Evolutionary conservation across 352 stramenopile genomes (phyloP), one percentile per base, ranked within the genome.

Genomic region (Phytophthora gonapodyides): DNA sequence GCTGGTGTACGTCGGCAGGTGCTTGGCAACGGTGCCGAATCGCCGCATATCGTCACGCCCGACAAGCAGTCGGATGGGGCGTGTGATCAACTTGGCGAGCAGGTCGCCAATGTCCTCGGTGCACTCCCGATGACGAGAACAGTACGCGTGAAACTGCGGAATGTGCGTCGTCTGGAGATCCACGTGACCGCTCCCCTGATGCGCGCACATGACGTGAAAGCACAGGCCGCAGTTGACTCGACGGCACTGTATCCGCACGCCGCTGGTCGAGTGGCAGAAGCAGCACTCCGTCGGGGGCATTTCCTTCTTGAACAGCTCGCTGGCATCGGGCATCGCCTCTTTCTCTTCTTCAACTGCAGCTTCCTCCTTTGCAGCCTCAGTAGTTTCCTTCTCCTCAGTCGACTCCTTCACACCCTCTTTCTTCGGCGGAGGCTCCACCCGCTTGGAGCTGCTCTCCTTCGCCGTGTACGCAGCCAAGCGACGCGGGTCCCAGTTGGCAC

Each of bases 131-230:
- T 94, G 85, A 5, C 83, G 85, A n/a, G 76, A 69, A 30, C 85
- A 94, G 55, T 89, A 94, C 19, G 73, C 81, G 47, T 89, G 79
- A 43, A 76, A 80, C 37, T 82, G 68, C 7, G 65, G 53, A 13
- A 89, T 73, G n/a, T 50, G 56, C 37, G n/a, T 42, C 30, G 44
- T 70, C n/a, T 41, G 61, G 35, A 66, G 69, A 45, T 85, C 76
- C 15, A 88, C 44, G 21, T 73, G 63, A 9, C 78, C 78, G 47
- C 56, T 66, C 61, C 53, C 66, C 78, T 72, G 19, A 15, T 74
- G 65, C 27, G 80, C 80, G 36, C 83, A 93, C 67, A 80, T 78
- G 10, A 50, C 76, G 44, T 93, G 83, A 52, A 93, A 93, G 64
- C 78, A 86, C n/a, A 63, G 62, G 0, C 55, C 62, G 36, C 83